Evolutionary conservation across 352 stramenopile genomes (phyloP).

Genomic region (Hyaloperonospora brassicae): DNA sequence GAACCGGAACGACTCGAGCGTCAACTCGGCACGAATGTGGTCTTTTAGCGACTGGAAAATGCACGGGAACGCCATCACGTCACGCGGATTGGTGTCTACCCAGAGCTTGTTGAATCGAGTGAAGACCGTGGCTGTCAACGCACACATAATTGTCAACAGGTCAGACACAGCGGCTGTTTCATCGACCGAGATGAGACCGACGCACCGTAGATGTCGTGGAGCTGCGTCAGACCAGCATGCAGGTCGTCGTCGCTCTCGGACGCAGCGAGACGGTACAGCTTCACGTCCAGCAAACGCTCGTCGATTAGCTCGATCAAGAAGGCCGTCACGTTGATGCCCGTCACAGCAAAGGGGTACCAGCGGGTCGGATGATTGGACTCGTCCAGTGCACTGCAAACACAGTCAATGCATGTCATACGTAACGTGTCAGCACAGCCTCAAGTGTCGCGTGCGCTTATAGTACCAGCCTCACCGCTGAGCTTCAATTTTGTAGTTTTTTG

Average conservation of each 20-base stretch:
- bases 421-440: neutral
- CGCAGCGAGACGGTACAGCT: conserved; percentile 45
- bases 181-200: neutral
- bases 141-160: neutral
- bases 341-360: conserved; percentile 83
- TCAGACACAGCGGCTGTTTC: too few relatives aligned
- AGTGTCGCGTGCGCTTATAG: neutral
- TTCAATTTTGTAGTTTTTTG: conserved; percentile 64
- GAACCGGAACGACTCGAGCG: conserved; percentile 55
- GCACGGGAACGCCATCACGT: conserved; percentile 79
- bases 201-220: conserved; percentile 78
- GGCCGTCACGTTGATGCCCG: conserved; percentile 80
- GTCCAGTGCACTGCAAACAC: conserved; percentile 43
- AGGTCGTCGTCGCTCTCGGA: conserved; percentile 24
- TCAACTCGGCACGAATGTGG: conserved; percentile 49
- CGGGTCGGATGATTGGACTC: conserved; percentile 80
- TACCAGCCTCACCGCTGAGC: conserved; percentile 38
- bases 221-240: conserved; percentile 29
- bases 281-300: conserved; percentile 68
- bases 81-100: conserved; percentile 71
- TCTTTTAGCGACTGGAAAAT: conserved; percentile 80
- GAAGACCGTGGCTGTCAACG: conserved; percentile 52
- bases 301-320: conserved; percentile 72
- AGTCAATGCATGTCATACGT: neutral
- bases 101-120: conserved; percentile 79